Percentiles rank a stretch among this genome's conserved stretches.
Conservation (phyloP, 2,329 filamentous ascomycete species). For the Domatiomyces globalis region DNA sequence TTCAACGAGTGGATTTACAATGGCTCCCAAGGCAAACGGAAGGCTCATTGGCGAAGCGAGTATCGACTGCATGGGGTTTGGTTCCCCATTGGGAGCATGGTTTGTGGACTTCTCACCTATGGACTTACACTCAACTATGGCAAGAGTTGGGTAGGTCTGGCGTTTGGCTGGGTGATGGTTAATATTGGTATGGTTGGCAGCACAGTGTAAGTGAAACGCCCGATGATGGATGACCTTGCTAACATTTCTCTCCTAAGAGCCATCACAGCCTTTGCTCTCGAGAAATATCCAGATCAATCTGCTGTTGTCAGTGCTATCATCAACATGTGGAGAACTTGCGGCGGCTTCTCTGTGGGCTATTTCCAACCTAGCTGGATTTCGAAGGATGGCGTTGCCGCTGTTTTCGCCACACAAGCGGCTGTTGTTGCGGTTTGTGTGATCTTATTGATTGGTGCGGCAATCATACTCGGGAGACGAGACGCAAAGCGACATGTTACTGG, state of each 20-base stretch:
- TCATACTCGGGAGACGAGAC: conserved; percentile 9
- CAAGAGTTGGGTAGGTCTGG: conserved; percentile 26
- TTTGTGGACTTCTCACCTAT: conserved; percentile 22
- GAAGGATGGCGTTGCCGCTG: conserved; percentile 21
- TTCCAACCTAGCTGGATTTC: conserved; percentile 26
- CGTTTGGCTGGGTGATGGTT: conserved; percentile 27
- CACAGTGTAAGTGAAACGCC: conserved; percentile 16
- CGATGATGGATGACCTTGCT: background rate
- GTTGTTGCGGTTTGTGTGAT: conserved; percentile 19
- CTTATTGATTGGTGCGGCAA: conserved; percentile 21
- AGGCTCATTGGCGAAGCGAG: conserved; percentile 21
- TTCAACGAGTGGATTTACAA: conserved; percentile 25
- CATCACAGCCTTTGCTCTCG: conserved; percentile 25
- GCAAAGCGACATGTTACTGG: background rate
- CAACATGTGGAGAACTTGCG: conserved; percentile 28
- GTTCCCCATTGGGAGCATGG: conserved; percentile 22
- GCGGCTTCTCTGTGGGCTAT: conserved; percentile 27
- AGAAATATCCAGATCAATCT: conserved; percentile 25
- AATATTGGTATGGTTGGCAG: conserved; percentile 25
- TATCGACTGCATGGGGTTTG: conserved; percentile 26
- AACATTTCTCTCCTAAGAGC: conserved; percentile 5
- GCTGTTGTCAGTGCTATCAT: conserved; percentile 25
- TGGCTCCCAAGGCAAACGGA: conserved; percentile 8
- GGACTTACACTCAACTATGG: conserved; percentile 24
- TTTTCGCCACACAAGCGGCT: conserved; percentile 24